Evolutionary conservation across 2,329 filamentous ascomycete species (phyloP), one percentile per base, ranked within the genome.

Genomic region (Apiospora kogelbergensis): DNA sequence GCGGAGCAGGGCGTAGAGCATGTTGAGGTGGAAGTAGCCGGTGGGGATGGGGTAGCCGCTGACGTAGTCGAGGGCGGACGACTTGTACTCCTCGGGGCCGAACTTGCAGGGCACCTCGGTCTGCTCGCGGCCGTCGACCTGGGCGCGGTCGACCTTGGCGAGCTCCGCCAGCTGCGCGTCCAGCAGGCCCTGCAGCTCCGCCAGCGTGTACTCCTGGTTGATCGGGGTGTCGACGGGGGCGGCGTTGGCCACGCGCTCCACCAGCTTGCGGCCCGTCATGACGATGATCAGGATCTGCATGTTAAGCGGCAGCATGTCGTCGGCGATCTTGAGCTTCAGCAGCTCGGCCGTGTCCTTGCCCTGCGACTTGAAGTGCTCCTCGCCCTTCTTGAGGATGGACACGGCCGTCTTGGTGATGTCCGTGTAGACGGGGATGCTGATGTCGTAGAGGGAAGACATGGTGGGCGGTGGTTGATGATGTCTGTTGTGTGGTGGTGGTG

Each of bases 1-100:
- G 71, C 90, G 81, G 76, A 91, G 73, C 65, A 92, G 86, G 20
- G 78, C 81, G 78, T 91, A 91, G 7, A 86, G 84, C 30, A 83
- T 88, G 2, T 78, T 82, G 17, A 86, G 40, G 40, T 42, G 73
- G 77, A 91, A 92, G 80, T 83, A 90, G 72, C 90, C 79, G 73
- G 90, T 90, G 17, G 89, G 88, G 63, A 89, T 69, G 7, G 77
- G 82, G 76, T 84, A 88, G 2, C 78, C 78, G 53, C 79, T 75
- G 41, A 86, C 73, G 73, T 88, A 90, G 1, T 79, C 76, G 70
- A 68, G 60, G 71, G 48, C 74, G 15, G 70, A 60, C 48, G 79
- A 60, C 63, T 76, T 41, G 15, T 63, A 72, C 71, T 75, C 78
- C 57, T 74, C 73, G 13, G 74, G 72, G 4, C 80, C 81, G 13